These are phyloP conservation scores for Tuber indicum DNA, from an alignment of 495 filamentous ascomycete genomes.

Conservation along the genomic window DNA sequence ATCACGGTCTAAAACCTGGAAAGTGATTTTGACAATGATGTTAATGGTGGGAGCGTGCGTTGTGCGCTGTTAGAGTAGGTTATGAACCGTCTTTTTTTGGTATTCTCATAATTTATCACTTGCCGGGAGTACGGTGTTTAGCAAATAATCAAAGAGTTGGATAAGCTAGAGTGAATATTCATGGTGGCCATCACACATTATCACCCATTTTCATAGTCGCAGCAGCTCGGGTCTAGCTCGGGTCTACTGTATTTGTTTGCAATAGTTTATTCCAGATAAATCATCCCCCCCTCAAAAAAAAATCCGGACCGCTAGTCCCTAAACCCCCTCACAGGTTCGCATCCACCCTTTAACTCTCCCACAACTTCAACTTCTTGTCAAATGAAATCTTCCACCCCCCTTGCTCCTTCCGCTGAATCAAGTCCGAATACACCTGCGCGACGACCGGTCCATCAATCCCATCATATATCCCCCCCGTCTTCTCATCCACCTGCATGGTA, in stretches of 20 bases:
- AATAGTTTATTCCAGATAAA: background rate
- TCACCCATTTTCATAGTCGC: background rate
- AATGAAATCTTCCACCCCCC: slow-evolving; percentile 19
- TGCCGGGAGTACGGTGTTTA: background rate
- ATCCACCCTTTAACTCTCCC: background rate
- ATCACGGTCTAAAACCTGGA: background rate
- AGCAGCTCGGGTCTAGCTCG: background rate
- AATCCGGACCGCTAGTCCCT: background rate
- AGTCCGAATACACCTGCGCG: slow-evolving; percentile 4
- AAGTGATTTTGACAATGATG: background rate
- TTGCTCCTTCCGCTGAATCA: slow-evolving; percentile 18
- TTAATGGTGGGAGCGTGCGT: background rate
- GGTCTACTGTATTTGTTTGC: background rate
- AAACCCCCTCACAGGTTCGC: background rate
- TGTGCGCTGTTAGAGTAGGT: background rate
- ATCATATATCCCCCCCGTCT: background rate
- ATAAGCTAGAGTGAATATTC: background rate
- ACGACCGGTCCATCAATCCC: slow-evolving; percentile 10
- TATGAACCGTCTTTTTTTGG: background rate
- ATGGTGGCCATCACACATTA: background rate
- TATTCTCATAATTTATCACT: background rate
- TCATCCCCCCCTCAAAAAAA: background rate
- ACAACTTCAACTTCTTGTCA: slow-evolving; percentile 18
- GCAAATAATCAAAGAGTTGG: background rate
- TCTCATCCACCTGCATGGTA: slow-evolving; percentile 10